Evolutionary conservation across 2,329 filamentous ascomycete species (phyloP).

Genomic region (Cytospora piceae): DNA sequence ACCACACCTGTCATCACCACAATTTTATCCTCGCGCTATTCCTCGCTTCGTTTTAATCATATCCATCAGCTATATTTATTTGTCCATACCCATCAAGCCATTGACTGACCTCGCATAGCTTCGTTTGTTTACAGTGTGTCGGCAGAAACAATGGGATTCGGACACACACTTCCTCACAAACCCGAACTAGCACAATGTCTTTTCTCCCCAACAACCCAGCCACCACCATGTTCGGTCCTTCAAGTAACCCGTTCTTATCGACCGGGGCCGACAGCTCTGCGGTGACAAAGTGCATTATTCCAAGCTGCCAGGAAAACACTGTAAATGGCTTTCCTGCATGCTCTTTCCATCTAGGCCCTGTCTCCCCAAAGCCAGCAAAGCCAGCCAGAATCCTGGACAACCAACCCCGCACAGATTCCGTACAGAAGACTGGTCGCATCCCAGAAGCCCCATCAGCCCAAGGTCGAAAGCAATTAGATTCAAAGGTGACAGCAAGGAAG

Average conservation of each 20-base stretch:
- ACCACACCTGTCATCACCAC: conserved; percentile 8
- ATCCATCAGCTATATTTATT: background rate
- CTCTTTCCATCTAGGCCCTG: conserved; percentile 13
- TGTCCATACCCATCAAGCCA: background rate
- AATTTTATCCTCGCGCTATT: background rate
- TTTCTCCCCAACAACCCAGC: background rate
- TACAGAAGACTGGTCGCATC: conserved; percentile 11
- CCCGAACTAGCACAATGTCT: conserved; percentile 5
- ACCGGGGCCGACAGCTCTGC: conserved; percentile 18
- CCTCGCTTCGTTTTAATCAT: conserved; percentile 1
- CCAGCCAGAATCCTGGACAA: background rate
- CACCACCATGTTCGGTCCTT: conserved; percentile 12
- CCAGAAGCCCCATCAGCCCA: background rate
- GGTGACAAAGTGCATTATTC: conserved; percentile 27
- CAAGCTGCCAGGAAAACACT: conserved; percentile 18
- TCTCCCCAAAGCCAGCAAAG: conserved; percentile 20
- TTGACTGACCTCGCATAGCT: conserved; percentile 19
- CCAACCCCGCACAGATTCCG: background rate
- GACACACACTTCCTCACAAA: conserved; percentile 11
- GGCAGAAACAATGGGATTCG: conserved; percentile 21
- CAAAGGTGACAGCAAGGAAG: conserved; percentile 29
- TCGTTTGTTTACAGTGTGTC: conserved; percentile 27
- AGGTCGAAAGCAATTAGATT: conserved; percentile 25
- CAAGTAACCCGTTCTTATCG: conserved; percentile 26
- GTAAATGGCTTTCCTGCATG: conserved; percentile 22